Evolutionary conservation across 345 rosid genomes (phyloP), one percentile per base, ranked within the genome.

Genomic region (Schrenkiella parvula): DNA sequence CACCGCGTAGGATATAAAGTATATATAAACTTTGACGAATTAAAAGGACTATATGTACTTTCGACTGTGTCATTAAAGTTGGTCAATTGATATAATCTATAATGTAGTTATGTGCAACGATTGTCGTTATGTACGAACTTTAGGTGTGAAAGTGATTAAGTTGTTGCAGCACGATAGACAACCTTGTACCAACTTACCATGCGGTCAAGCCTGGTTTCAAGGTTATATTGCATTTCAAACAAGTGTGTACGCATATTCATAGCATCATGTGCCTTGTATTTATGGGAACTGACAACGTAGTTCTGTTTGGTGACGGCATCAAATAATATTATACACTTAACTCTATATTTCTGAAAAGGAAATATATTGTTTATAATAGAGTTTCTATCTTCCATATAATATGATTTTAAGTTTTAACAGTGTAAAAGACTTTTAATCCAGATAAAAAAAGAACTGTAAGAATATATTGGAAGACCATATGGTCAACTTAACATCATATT

Each of bases 71-170:
- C 26, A 7, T 6, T 6, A 4, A 35, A 44, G 56, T 46, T 35
- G 68, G 52, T 50, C 67, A 71, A 60, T 6, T 43, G 51, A 39
- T 38, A 18, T 18, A 60, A 38, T 26, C 38, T 60, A 51, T 61
- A 19, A 5, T 14, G 50, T 42, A 9, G 21, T 3, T 48, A 5
- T 21, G 28, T 25, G n/a, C 64, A 32, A 14, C 34, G 8, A 15
- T 53, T 54, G 55, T 55, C 14, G 26, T 12, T 47, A 43, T 21
- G 8, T 55, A 43, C 25, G 37, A 58, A 46, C 35, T n/a, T 17
- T 3, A 25, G 29, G 22, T 43, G 48, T 32, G 35, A 63, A 63
- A 43, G 28, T 13, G 19, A 46, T 63, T n/a, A 35, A 22, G 56
- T 50, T 28, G 23, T 25, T 37, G 21, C 21, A 23, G 25, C 25